Evolutionary conservation across 805 yeast species (phyloP), one percentile per base, ranked within the genome.

Genomic region (Nakazawaea wyomingensis): DNA sequence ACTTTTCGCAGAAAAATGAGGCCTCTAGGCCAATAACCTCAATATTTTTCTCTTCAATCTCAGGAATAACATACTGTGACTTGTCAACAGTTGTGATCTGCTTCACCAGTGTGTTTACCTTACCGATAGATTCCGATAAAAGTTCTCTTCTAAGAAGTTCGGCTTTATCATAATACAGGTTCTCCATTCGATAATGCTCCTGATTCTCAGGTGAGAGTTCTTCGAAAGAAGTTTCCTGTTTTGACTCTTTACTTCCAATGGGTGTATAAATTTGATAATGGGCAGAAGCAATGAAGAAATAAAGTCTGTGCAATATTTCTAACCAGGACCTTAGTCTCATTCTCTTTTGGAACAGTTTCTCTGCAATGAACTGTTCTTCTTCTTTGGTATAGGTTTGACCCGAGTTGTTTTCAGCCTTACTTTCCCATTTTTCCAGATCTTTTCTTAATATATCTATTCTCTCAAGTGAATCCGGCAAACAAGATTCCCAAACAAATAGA

Each of bases 261-360:
- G 55, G 51, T 10, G 64, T 55, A 34, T 68, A 66, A 27, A 68
- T 55, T 51, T 83, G 90, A 49, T 72, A 85, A 54, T 83, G 76
- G 0, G 85, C 76, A 2, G 89, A 78, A 0, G 87, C 97, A 20
- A 85, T 65, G 48, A 88, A 76, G 55, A 90, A 91, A 54, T 77
- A 83, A 34, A 82, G 72, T 40, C 90, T 80, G 57, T 93, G 97
- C 13, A 86, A 61, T 9, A 78, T 54, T 39, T 86, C 83, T 26
- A 71, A 50, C 78, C 80, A 72, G 11, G 65, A 54, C 48, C 85
- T 61, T 9, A 73, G 53, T 40, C 71, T 64, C 7, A 52, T 11
- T 39, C 57, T 60, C 28, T 20, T 33, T 34, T 22, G 27, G 14
- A 27, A 18, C 1, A 52, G 7, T 26, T 37, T 30, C 1, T 39